Evolutionary conservation across 2,329 filamentous ascomycete species (phyloP).

Genomic region (Botryotinia calthae): DNA sequence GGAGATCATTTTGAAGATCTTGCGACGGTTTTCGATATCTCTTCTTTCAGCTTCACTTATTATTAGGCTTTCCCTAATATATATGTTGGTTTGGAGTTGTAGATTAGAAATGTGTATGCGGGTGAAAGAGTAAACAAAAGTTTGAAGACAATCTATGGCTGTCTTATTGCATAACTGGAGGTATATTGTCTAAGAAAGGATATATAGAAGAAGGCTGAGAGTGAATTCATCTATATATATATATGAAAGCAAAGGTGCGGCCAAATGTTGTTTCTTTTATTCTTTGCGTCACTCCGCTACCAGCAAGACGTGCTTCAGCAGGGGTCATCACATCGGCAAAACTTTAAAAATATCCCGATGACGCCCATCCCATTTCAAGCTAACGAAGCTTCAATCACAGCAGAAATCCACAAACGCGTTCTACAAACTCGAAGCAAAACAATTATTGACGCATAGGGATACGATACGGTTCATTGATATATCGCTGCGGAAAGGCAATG

Average conservation of each 20-base stretch:
- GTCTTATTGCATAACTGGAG: too few species aligned
- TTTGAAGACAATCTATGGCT: not conserved
- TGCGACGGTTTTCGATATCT: not conserved
- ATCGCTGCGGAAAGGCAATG: not conserved
- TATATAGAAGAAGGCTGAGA: not conserved
- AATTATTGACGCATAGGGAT: not conserved
- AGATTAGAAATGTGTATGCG: not conserved
- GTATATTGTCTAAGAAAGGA: too few species aligned
- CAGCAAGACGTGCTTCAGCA: not conserved
- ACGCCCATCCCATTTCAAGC: not conserved
- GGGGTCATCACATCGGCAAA: constrained; percentile 2
- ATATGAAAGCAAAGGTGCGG: not conserved
- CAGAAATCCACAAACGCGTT: constrained; percentile 18
- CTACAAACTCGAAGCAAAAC: constrained; percentile 5
- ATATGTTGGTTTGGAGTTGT: not conserved
- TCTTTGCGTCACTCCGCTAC: not conserved
- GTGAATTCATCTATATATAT: not conserved
- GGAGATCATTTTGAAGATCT: constrained; percentile 30
- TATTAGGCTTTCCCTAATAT: not conserved
- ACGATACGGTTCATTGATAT: not conserved
- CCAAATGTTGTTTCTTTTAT: not conserved
- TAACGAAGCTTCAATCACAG: constrained; percentile 11
- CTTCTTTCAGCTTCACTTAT: not conserved
- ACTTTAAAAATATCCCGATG: constrained; percentile 9
- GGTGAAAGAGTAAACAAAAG: not conserved